Base-by-base conservation (phyloP, 169 alveolate species). In the Plasmodium yoelii region DNA sequence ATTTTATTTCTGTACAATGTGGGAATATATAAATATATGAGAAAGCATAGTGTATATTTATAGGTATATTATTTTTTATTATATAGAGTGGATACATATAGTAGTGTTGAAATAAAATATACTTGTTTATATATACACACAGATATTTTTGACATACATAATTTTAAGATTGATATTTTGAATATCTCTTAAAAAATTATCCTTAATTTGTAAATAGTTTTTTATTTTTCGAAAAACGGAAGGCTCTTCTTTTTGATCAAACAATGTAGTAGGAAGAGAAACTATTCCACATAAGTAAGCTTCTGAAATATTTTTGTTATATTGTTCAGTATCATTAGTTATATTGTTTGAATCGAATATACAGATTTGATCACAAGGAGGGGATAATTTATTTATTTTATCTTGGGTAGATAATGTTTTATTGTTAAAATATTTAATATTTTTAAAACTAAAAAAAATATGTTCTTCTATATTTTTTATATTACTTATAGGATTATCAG, bases 401-500 rank as follows among this genome's bases (percentile, higher is more conserved):
- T 18, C 34, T 10, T 13, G 13, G 2, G 15, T 12, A n/a, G 53
- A 13, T 49, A 73, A 44, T 12, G 61, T 10, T n/a, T 39, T 24
- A 44, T 77, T 77, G 46, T 77, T 77, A 64, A 77, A 77, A 51
- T 64, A 77, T 46, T 61, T 77, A 24, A 77, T 39, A 64, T 34
- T 64, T 18, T 22, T 49, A 57, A 77, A 64, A 47, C 51, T 61
- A 10, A 42, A 26, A 8, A 55, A 26, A 28, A 77, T 57, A n/a
- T 51, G 39, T 44, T 5, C 13, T 49, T 19, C 0, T 28, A 77
- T 18, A 44, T 77, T 65, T 56, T 63, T 13, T 19, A 63, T 44
- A 15, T 51, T 39, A 56, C 88, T 63, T 63, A 77, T 77, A 34
- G 88, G 88, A 64, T 77, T 77, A 39, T 77, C 75, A 24, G 42